Conservation (phyloP, 495 filamentous ascomycete genomes). For the Aspergillus incahuasiensis region DNA sequence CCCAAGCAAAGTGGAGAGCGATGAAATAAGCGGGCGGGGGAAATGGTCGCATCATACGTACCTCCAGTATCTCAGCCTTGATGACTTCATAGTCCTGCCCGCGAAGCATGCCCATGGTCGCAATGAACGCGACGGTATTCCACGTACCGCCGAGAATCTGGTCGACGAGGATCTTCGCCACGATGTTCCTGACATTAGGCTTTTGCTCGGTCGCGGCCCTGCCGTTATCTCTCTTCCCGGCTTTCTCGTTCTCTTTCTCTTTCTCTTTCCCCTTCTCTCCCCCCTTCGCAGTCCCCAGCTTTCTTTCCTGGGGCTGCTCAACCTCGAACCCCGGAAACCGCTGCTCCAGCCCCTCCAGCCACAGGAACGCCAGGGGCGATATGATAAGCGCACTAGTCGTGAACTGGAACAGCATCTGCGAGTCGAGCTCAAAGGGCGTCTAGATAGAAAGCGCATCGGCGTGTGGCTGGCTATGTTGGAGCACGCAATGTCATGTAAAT, state of each 20-base stretch:
- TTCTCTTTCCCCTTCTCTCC: conserved; percentile 1
- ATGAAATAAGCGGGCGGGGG: not conserved
- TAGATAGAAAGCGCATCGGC: not conserved
- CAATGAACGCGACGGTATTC: conserved; percentile 70
- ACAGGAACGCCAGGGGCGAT: conserved; percentile 75
- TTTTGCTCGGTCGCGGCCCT: conserved; percentile 14
- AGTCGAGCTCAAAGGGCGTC: conserved; percentile 45
- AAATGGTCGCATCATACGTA: conserved; percentile 13
- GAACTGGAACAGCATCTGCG: conserved; percentile 64
- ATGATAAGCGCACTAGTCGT: conserved; percentile 62
- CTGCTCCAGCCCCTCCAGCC: conserved; percentile 57
- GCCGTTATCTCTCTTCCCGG: conserved; percentile 9
- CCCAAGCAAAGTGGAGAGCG: not conserved
- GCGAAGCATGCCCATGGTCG: conserved; percentile 44
- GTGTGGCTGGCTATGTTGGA: too few species aligned
- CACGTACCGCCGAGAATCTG: conserved; percentile 69
- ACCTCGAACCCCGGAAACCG: conserved; percentile 40
- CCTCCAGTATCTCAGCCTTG: conserved; percentile 29
- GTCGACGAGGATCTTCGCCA: conserved; percentile 71
- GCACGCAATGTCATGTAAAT: too few species aligned
- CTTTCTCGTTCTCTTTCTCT: conserved; percentile 5
- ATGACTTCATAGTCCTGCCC: conserved; percentile 26
- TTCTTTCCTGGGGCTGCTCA: not conserved
- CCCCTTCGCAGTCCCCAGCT: too few species aligned
- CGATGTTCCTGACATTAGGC: conserved; percentile 64